These are phyloP conservation scores for Paraphoma sp. DNA, from an alignment of 2,329 filamentous ascomycete species.

Conservation along the genomic window DNA sequence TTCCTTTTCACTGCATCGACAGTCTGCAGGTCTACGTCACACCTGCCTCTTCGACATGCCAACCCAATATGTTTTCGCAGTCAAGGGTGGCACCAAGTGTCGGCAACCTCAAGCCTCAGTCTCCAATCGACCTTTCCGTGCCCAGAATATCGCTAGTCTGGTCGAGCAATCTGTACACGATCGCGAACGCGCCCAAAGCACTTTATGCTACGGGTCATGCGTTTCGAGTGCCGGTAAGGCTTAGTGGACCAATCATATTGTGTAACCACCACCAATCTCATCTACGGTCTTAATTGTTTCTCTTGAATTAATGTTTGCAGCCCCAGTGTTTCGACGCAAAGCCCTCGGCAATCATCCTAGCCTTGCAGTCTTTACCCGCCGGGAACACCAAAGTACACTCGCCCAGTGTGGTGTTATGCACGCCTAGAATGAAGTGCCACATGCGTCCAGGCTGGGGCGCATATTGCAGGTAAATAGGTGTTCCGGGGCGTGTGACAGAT, in stretches of 20 bases:
- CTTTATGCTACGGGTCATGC: conserved; percentile 21
- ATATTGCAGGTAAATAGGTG: background rate
- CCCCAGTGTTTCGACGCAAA: conserved; percentile 14
- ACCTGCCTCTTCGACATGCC: background rate
- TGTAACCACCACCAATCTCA: conserved; percentile 8
- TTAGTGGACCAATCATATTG: conserved; percentile 10
- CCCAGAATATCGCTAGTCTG: background rate
- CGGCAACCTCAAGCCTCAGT: background rate
- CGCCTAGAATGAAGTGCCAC: conserved; percentile 6
- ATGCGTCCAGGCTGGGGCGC: background rate
- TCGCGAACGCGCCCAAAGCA: conserved; percentile 5
- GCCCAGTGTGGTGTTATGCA: background rate
- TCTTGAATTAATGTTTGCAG: conserved; percentile 15
- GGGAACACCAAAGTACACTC: background rate
- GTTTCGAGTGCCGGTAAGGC: conserved; percentile 20
- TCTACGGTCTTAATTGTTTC: conserved; percentile 19
- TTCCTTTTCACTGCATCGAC: background rate
- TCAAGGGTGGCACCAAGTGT: background rate
- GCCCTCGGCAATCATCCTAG: background rate
- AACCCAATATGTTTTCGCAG: conserved; percentile 3
- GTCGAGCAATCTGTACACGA: conserved; percentile 6
- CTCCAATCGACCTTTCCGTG: background rate
- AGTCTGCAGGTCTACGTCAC: conserved; percentile 10
- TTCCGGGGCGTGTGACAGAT: background rate
- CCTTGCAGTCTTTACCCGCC: conserved; percentile 6